Percentiles rank a stretch among this genome's conserved stretches.
Evolutionary conservation across 208 protist species (phyloP).

Genomic region (Leptomonas seymouri): DNA sequence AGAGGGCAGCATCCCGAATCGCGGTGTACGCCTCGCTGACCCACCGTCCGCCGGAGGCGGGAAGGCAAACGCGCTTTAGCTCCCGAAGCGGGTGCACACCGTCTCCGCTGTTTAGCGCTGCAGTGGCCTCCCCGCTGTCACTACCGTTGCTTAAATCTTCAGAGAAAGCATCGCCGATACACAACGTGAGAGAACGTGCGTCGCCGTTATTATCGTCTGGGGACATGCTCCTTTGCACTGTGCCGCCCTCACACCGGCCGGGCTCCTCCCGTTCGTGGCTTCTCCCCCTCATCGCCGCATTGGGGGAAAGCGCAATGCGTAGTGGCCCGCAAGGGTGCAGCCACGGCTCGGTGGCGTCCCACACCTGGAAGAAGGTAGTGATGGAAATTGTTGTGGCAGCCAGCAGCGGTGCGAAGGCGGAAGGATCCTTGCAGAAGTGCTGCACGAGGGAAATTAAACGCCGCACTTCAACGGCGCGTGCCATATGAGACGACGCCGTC

Average conservation of each 20-base stretch:
- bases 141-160: not conserved
- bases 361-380: constrained; percentile 20
- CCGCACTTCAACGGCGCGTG: not conserved
- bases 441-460: not conserved
- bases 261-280: not conserved
- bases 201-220: no score
- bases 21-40: constrained; percentile 4
- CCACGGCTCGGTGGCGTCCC: constrained; percentile 19
- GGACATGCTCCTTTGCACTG: not conserved
- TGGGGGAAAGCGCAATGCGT: not conserved
- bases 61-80: not conserved
- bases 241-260: no score
- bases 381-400: not conserved
- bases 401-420: constrained; percentile 1
- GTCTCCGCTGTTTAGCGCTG: not conserved
- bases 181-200: not conserved
- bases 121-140: not conserved
- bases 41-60: not conserved
- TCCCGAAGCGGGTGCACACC: not conserved
- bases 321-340: constrained; percentile 8
- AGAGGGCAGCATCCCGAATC: not conserved
- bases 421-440: not conserved
- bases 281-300: not conserved
- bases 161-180: not conserved
- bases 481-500: not conserved